phyloP scores from a whole-genome alignment of 129 eudicot species.

The Mikania micrantha region DNA sequence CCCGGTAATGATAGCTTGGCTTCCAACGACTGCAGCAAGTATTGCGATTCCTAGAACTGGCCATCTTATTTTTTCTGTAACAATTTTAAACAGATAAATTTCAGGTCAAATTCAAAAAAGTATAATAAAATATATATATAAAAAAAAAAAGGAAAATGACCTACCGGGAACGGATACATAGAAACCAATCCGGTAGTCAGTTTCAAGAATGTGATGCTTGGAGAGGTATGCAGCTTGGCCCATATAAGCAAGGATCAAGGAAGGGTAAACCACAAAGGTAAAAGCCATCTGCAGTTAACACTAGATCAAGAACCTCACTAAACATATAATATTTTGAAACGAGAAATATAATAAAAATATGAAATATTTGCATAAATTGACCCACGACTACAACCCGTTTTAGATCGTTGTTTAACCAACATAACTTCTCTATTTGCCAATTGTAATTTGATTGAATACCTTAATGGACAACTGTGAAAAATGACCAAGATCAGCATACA shows the following conservation, averaged over 20 bases:
- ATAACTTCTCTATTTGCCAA: background rate
- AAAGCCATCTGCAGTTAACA: conserved; percentile 67
- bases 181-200: conserved; percentile 73
- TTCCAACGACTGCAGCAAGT: conserved; percentile 93
- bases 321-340: background rate
- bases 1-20: conserved; percentile 88
- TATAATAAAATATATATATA: too few relatives aligned
- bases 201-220: conserved; percentile 59
- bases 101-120: background rate
- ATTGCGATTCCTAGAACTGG: conserved; percentile 91
- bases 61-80: conserved; percentile 73
- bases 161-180: conserved; percentile 90
- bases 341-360: background rate
- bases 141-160: background rate
- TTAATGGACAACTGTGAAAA: conserved; percentile 78
- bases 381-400: background rate
- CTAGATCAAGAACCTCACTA: background rate
- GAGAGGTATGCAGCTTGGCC: conserved; percentile 99
- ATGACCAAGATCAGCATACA: conserved; percentile 95
- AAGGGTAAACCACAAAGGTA: conserved; percentile 82
- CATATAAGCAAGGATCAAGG: conserved; percentile 91
- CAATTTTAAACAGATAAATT: background rate
- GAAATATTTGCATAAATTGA: too few relatives aligned
- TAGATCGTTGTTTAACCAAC: background rate
- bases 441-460: conserved; percentile 31